These are phyloP conservation scores for Aspergillus sparsus DNA, from an alignment of 495 filamentous ascomycete genomes.

Conservation along the genomic window DNA sequence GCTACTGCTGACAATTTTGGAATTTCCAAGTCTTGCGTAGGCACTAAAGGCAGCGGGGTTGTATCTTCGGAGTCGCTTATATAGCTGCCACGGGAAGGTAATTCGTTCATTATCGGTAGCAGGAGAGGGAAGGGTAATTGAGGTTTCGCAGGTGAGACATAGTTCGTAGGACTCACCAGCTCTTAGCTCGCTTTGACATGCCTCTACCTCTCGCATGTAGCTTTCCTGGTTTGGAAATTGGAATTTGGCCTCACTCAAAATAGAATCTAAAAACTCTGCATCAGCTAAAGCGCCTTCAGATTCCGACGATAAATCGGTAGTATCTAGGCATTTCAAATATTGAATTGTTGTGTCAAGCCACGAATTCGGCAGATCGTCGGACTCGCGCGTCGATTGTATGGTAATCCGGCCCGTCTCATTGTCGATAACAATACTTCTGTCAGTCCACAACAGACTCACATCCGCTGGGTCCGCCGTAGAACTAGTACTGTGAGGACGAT, in stretches of 20 bases:
- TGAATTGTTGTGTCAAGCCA: slow-evolving; percentile 45
- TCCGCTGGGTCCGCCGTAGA: slow-evolving; percentile 61
- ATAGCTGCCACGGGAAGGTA: slow-evolving; percentile 64
- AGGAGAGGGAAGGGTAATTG: slow-evolving; percentile 49
- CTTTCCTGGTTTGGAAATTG: slow-evolving; percentile 51
- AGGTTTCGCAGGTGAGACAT: slow-evolving; percentile 78
- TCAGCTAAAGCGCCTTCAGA: slow-evolving; percentile 18
- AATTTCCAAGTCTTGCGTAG: slow-evolving; percentile 67
- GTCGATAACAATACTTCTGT: slow-evolving; percentile 79
- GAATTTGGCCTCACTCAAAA: slow-evolving; percentile 34
- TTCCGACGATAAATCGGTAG: neutral
- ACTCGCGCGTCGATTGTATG: slow-evolving; percentile 59
- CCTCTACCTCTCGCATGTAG: slow-evolving; percentile 65
- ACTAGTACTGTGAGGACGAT: slow-evolving; percentile 7
- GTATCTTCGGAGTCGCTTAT: slow-evolving; percentile 63
- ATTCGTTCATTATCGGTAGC: slow-evolving; percentile 23
- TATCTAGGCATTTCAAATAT: slow-evolving; percentile 20
- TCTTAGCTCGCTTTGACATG: slow-evolving; percentile 70
- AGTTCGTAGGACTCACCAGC: slow-evolving; percentile 91
- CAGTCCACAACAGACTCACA: slow-evolving; percentile 73
- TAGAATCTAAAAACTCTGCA: slow-evolving; percentile 34
- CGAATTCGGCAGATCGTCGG: slow-evolving; percentile 33
- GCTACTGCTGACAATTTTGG: slow-evolving; percentile 79
- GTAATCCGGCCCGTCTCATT: slow-evolving; percentile 60
- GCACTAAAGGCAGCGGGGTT: slow-evolving; percentile 89